Percentiles rank a stretch among this genome's conserved stretches.
phyloP scores from a whole-genome alignment of 176 grass and related monocot genomes.

The Oryza glumipatula region DNA sequence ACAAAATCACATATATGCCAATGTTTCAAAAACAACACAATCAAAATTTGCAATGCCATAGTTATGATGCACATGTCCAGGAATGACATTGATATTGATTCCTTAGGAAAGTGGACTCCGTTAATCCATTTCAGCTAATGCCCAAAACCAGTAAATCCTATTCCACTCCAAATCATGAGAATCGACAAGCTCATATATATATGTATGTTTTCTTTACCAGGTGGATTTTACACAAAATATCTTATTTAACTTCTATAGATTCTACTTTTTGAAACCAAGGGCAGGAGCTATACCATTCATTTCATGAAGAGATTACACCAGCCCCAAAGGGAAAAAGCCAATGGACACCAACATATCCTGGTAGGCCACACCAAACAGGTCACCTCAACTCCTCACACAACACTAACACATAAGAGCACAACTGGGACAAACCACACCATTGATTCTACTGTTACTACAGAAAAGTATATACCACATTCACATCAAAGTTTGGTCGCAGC shows the following conservation, averaged over 20 bases:
- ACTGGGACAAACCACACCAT: not conserved
- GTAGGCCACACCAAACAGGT: not conserved
- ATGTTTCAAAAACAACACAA: slow-evolving; percentile 16
- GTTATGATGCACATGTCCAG: not conserved
- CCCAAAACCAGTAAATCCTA: not conserved
- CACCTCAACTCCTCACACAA: not conserved
- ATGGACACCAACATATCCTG: not conserved
- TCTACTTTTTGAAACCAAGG: not conserved
- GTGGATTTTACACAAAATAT: slow-evolving; percentile 28
- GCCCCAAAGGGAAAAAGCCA: not conserved
- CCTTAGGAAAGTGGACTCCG: not conserved
- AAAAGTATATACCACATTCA: slow-evolving; percentile 14
- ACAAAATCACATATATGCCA: not conserved
- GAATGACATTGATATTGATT: not conserved
- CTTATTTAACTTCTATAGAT: slow-evolving; percentile 14
- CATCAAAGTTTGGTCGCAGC: slow-evolving; percentile 28
- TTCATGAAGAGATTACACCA: not conserved
- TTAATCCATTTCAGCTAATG: not conserved
- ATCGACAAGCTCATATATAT: slow-evolving; percentile 16
- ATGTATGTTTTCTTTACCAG: not conserved
- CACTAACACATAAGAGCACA: not conserved
- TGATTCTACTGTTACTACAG: slow-evolving; percentile 7
- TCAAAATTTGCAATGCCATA: not conserved
- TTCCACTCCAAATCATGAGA: slow-evolving; percentile 11
- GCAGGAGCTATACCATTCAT: not conserved